Evolutionary conservation across 257 asterid species (phyloP).

Genomic region (Handroanthus guayacan): DNA sequence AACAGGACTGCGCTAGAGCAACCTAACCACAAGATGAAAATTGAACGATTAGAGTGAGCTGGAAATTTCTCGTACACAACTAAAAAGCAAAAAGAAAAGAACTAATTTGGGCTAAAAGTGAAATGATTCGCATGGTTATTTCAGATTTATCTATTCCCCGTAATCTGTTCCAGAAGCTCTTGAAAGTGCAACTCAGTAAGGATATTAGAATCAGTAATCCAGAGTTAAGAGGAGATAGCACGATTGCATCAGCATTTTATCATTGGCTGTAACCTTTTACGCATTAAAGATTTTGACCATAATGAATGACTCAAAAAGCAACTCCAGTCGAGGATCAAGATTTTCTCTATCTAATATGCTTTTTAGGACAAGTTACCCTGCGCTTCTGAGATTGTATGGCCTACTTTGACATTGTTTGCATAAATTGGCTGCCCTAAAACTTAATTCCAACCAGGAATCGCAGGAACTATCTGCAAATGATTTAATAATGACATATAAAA

Average conservation of each 20-base stretch:
- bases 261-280: conserved; percentile 1
- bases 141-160: conserved; percentile 10
- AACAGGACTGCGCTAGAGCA: conserved; percentile 54
- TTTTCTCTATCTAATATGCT: neutral
- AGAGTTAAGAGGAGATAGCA: neutral
- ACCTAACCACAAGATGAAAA: conserved; percentile 41
- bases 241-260: neutral
- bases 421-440: neutral
- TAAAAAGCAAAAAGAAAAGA: neutral
- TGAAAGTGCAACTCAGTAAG: neutral
- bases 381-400: neutral
- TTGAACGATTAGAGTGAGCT: conserved; percentile 14
- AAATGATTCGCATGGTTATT: neutral
- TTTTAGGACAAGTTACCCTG: neutral
- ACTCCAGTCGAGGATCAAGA: neutral
- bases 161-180: neutral
- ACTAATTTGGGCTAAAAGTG: neutral
- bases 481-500: neutral
- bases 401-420: neutral
- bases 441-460: neutral
- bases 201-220: neutral
- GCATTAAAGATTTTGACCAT: neutral
- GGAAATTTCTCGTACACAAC: neutral
- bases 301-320: neutral
- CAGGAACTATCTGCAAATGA: neutral